Evolutionary conservation across 306 rosid genomes (phyloP), one percentile per base, ranked within the genome.

Genomic region (Macrotyloma uniflorum): DNA sequence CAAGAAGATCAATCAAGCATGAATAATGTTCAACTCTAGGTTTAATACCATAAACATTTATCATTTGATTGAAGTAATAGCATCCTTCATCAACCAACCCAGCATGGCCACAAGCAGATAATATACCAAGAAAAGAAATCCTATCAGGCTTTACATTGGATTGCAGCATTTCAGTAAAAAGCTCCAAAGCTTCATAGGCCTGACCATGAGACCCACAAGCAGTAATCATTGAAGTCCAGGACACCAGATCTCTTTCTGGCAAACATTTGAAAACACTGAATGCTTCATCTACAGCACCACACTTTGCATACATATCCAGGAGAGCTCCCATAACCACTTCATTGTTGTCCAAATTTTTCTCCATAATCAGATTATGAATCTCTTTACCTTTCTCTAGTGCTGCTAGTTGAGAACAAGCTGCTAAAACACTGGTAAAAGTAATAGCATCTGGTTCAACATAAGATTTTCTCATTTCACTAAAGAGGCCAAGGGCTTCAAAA

Each of bases 241-340:
- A 87, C 46, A 91, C 91, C 59, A 85, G 53, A 87, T 93, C 98
- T 75, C 87, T 84, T 83, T 85, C 83, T 0, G 95, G 92, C 83
- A 91, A 84, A 78, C 86, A 79, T 70, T 80, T 82, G 73, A 93
- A 91, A 79, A 93, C 78, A 45, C 51, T 22, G n/a, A 79, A 83
- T 6, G 97, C 98, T 84, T 87, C 95, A 45, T 87, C 89, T 23
- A 93, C 90, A 4, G 85, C 91, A 33, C 97, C 97, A 42, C 97
- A 93, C 79, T 91, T 93, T 35, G 97, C 93, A 83, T 91, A 93
- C 98, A 89, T 91, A 81, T 91, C 95, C 68, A 91, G 91, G 36
- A 93, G 92, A 80, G 97, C 90, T 76, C 95, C 95, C 92, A 91
- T 88, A 67, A 91, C 89, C 40, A 88, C 85, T 81, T 87, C 86